Evolutionary conservation across 306 rosid genomes (phyloP).

Genomic region (Argentina anserina): DNA sequence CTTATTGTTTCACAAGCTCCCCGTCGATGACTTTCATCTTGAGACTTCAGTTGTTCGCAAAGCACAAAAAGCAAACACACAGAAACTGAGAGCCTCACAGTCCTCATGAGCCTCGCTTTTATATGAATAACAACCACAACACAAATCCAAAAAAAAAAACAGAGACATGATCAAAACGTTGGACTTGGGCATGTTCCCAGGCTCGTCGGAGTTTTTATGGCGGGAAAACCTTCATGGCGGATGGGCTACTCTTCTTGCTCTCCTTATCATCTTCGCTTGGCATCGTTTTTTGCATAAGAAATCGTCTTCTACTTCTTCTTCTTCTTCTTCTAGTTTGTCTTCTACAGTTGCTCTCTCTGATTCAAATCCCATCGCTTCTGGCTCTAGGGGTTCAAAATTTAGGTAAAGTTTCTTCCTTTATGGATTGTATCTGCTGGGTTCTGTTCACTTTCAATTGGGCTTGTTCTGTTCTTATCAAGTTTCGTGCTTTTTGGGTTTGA

Average conservation of each 20-base stretch:
- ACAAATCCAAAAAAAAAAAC: background rate
- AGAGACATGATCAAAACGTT: conserved; percentile 1
- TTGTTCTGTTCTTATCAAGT: background rate
- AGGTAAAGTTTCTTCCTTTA: background rate
- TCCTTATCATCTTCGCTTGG: conserved; percentile 42
- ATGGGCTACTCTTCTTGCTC: conserved; percentile 45
- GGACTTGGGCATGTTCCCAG: conserved; percentile 5
- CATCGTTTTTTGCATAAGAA: conserved; percentile 23
- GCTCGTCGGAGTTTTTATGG: conserved; percentile 32
- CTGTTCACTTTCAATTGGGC: background rate
- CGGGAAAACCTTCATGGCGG: conserved; percentile 44
- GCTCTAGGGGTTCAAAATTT: conserved; percentile 7
- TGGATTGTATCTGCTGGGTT: background rate
- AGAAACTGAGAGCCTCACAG: background rate
- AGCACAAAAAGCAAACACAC: background rate
- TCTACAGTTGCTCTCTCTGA: background rate
- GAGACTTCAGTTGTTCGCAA: conserved; percentile 8
- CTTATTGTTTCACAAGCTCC: background rate
- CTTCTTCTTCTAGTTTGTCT: conserved; percentile 14
- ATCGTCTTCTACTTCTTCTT: conserved; percentile 9
- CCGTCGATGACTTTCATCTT: background rate
- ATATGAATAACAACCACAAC: background rate
- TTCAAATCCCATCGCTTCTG: conserved; percentile 20
- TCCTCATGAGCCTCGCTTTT: too few relatives aligned
- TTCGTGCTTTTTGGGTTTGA: background rate